A percentile compares a stretch with the other conserved stretches of the same genome.
Evolutionary conservation across 306 rosid species (phyloP).

Genomic region (Parietaria judaica): DNA sequence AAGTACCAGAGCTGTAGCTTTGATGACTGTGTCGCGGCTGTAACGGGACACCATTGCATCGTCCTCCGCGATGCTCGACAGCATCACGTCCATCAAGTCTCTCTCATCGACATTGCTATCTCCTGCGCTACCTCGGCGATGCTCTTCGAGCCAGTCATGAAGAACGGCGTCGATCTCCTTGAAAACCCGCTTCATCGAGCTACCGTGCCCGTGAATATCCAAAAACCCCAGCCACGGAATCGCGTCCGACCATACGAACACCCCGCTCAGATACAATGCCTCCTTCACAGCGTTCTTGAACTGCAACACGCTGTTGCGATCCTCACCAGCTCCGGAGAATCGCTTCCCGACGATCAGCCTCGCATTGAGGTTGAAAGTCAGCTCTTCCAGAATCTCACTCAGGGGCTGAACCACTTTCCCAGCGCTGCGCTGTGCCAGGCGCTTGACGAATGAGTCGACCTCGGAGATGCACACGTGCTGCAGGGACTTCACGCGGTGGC

Average conservation of each 20-base stretch:
- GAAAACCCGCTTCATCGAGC: constrained; percentile 41
- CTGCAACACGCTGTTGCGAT: constrained; percentile 24
- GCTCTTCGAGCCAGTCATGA: constrained; percentile 41
- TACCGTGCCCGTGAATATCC: constrained; percentile 41
- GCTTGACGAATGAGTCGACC: constrained; percentile 27
- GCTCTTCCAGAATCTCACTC: constrained; percentile 31
- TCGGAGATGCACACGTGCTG: constrained; percentile 34
- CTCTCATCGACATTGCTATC: not conserved
- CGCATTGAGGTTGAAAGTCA: constrained; percentile 40
- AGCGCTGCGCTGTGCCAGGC: not conserved
- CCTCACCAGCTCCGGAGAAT: constrained; percentile 12
- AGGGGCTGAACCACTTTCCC: constrained; percentile 5
- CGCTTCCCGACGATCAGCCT: constrained; percentile 48
- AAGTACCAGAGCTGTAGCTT: constrained; percentile 52
- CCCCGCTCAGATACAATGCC: constrained; percentile 39
- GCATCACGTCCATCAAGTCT: constrained; percentile 45
- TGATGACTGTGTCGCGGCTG: constrained; percentile 37
- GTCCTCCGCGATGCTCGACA: constrained; percentile 24
- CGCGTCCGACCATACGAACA: constrained; percentile 46
- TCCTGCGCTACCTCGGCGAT: not conserved
- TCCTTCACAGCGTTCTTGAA: constrained; percentile 31
- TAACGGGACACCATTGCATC: constrained; percentile 31
- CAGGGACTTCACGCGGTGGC: constrained; percentile 25
- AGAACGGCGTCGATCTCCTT: constrained; percentile 33
- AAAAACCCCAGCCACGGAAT: constrained; percentile 31